These are phyloP conservation scores for Verticillium klebahnii DNA, from an alignment of 2,329 filamentous ascomycete species.

Conservation along the genomic window DNA sequence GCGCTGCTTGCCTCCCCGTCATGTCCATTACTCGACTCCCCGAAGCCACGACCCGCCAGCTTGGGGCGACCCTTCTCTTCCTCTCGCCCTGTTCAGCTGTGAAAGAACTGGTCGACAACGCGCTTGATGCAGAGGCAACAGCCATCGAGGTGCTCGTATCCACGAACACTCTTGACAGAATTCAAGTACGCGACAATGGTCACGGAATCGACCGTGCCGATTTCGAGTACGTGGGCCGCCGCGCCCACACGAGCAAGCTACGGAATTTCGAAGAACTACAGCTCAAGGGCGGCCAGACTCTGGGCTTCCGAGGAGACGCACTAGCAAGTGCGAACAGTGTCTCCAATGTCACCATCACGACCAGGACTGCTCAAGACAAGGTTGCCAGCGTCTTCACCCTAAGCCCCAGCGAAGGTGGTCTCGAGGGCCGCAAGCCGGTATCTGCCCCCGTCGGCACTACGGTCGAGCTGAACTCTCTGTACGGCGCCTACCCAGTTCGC, in stretches of 20 bases:
- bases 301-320: slow-evolving; percentile 76
- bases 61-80: slow-evolving; percentile 59
- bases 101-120: slow-evolving; percentile 76
- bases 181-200: slow-evolving; percentile 73
- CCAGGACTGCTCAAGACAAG: slow-evolving; percentile 55
- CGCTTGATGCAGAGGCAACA: slow-evolving; percentile 66
- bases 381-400: slow-evolving; percentile 50
- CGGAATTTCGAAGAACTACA: slow-evolving; percentile 57
- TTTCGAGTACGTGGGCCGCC: slow-evolving; percentile 55
- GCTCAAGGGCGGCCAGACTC: slow-evolving; percentile 47
- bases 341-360: slow-evolving; percentile 57
- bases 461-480: slow-evolving; percentile 55
- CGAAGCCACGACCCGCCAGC: slow-evolving; percentile 42
- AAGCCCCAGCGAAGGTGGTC: slow-evolving; percentile 31
- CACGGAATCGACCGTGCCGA: slow-evolving; percentile 62
- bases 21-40: slow-evolving; percentile 50
- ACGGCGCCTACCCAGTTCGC: slow-evolving; percentile 59
- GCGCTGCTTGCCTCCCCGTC: neutral
- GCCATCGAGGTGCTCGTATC: slow-evolving; percentile 61
- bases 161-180: slow-evolving; percentile 60
- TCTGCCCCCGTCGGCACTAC: slow-evolving; percentile 65
- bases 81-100: slow-evolving; percentile 57
- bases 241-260: slow-evolving; percentile 73
- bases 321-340: slow-evolving; percentile 61
- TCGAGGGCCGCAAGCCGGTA: slow-evolving; percentile 27